Base-by-base conservation (phyloP, 768 basidiomycete species). In the Myochromella boudieri region DNA sequence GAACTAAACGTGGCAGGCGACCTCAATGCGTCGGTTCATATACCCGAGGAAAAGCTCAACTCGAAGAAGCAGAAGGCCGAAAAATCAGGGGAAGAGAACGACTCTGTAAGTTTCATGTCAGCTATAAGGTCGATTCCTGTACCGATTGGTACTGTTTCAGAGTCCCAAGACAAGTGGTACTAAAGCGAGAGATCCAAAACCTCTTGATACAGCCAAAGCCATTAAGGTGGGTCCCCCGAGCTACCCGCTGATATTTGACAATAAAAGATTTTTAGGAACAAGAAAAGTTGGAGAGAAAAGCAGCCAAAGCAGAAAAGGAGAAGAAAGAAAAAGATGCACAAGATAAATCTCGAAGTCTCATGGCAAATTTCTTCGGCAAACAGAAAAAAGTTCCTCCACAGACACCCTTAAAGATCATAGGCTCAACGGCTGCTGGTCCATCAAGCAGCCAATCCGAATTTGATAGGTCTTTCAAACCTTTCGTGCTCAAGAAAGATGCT, bases 301-400 rank as follows among this genome's bases (percentile, higher is more conserved):
- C 71, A 0, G 84, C 81, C 8, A 88, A 81, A 57, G 75, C 69
- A 2, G 86, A 89, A 57, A 84, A 79, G 59, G 84, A 87, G 55
- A 83, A 78, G 68, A 88, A 81, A 61, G 78, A 78, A 51, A 80
- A 81, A 48, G 83, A 87, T 54, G 79, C 80, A 2, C 80, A 85
- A 42, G 77, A 80, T 44, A 91, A 81, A 64, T 88, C 90, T 3
- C 78, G 82, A 24, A 84, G 82, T 6, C 66, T 90, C 10, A 82
- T 95, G 82, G 76, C 80, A 0, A 86, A 68, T 60, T 94, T 92
- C 70, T 91, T 94, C 62, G 72, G 76, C 24, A 90, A 88, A 59
- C 62, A 78, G 7, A 81, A 79, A 54, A 44, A 63, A n/a, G 34
- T 66, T 11, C 51, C 59, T n/a, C 32, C 51, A 27, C 44, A 53